Percentiles rank a stretch among this genome's conserved stretches.
phyloP scores from a whole-genome alignment of 2,329 filamentous ascomycete genomes.

The Fusarium burgessii region DNA sequence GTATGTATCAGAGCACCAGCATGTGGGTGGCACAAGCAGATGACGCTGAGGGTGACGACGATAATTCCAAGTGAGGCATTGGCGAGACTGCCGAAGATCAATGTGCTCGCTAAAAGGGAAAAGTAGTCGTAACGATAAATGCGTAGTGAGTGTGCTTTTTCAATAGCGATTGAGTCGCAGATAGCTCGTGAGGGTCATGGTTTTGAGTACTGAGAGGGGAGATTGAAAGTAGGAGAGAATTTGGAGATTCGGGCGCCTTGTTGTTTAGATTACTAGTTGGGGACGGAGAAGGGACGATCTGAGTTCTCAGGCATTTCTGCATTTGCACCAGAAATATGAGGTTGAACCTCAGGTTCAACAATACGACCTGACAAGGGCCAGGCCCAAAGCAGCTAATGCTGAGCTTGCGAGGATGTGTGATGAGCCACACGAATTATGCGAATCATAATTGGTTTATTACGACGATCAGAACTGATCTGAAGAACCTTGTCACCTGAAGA shows the following conservation, averaged over 20 bases:
- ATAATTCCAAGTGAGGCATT: slow-evolving; percentile 24
- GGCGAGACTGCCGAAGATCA: slow-evolving; percentile 15
- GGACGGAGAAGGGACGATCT: slow-evolving; percentile 4
- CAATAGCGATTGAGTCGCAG: slow-evolving; percentile 6
- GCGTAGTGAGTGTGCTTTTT: neutral
- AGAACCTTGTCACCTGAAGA: neutral
- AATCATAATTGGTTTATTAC: slow-evolving; percentile 15
- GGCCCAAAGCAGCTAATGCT: slow-evolving; percentile 44
- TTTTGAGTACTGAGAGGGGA: slow-evolving; percentile 19
- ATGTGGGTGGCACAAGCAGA: slow-evolving; percentile 37
- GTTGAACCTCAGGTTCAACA: slow-evolving; percentile 41
- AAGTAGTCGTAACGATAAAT: neutral
- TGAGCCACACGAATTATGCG: slow-evolving; percentile 21
- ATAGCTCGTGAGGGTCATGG: neutral
- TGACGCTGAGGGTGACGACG: slow-evolving; percentile 39
- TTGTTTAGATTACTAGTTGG: slow-evolving; percentile 25
- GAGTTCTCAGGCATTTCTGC: slow-evolving; percentile 47
- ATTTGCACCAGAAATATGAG: slow-evolving; percentile 50
- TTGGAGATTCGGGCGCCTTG: slow-evolving; percentile 36
- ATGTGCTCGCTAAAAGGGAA: slow-evolving; percentile 8
- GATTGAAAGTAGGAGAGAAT: slow-evolving; percentile 12
- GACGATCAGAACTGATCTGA: slow-evolving; percentile 5
- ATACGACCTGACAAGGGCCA: slow-evolving; percentile 36
- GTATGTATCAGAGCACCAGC: slow-evolving; percentile 21
- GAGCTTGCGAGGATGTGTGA: neutral